Evolutionary conservation across 495 filamentous ascomycete genomes (phyloP), one percentile per base, ranked within the genome.

Genomic region (Thermothielavioides terrestris): DNA sequence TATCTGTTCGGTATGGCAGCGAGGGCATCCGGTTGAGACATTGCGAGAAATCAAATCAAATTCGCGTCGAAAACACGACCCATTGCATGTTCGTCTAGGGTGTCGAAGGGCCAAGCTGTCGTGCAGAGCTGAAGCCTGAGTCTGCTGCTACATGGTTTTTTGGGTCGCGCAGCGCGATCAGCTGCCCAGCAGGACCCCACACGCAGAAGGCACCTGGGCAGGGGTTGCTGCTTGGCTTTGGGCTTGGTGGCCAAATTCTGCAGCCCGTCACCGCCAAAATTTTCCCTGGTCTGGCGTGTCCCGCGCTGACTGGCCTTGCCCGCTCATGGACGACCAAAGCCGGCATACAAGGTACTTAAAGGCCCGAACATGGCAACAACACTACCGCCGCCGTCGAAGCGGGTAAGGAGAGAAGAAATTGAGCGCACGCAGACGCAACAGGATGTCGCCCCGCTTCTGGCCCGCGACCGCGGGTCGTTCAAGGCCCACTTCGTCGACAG

Each of bases 401-500:
- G 89, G 40, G 88, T 94, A 58, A 85, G 83, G 67, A 79, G 81
- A 32, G 89, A 83, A 37, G 77, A 77, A 41, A 75, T 84, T 18
- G 85, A 91, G 53, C 82, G 81, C 62, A 77, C 84, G 14, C 68
- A 76, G 50, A 73, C 81, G 38, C 88, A 95, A 54, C 84, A 94
- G 65, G 82, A 90, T 66, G 77, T 91, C 49, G 67, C 84, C 6
- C 73, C 78, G 25, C 77, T 76, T 18, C 56, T 84, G 46, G 84
- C 86, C 2, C 75, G 78, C 46, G 79, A 88, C 60, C 72, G 86
- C 27, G 88, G 87, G 49, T 88, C 80, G 49, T 77, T 95, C 48
- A 84, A 89, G 56, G 77, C 94, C 37, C 86, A 89, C 57, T 92
- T 99, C 63, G 74, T 84, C 64, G 94, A 97, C 64, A 81, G 86